These are phyloP conservation scores for Cordyceps tenuipes DNA, from an alignment of 2,329 filamentous ascomycete genomes.

Conservation along the genomic window DNA sequence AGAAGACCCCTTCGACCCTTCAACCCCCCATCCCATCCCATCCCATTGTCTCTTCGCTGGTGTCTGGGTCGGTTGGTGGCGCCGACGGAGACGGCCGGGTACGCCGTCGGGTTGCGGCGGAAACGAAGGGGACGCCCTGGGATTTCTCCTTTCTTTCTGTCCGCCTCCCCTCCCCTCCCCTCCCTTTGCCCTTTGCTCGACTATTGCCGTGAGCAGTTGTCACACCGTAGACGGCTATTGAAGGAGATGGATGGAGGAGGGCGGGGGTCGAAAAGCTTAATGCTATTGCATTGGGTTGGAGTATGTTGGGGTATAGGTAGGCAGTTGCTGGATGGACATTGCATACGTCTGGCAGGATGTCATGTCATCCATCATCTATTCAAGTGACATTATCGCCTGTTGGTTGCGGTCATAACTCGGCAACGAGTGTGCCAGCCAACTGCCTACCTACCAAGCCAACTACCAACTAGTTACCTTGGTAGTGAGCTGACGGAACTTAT, in stretches of 20 bases:
- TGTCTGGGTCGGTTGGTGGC: neutral
- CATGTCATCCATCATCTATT: neutral
- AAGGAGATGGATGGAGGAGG: neutral
- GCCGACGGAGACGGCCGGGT: conserved; percentile 2
- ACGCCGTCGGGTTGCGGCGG: neutral
- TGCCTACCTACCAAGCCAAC: no score
- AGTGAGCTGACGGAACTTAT: no score
- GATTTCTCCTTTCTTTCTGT: neutral
- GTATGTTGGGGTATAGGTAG: neutral
- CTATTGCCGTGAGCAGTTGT: neutral
- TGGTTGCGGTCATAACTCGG: no score
- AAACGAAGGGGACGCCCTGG: neutral
- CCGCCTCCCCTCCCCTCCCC: no score
- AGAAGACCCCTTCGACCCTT: neutral
- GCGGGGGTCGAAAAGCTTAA: neutral
- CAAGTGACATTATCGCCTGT: neutral
- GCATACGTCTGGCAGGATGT: neutral
- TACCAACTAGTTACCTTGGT: no score
- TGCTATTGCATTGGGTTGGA: neutral
- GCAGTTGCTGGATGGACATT: no score
- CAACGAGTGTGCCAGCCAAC: no score
- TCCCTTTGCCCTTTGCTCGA: no score
- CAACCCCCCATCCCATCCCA: no score
- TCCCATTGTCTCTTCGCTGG: neutral
- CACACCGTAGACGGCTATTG: neutral